A percentile compares a stretch with the other conserved stretches of the same genome.
These are phyloP conservation scores for Geosmithia putterillii DNA, from an alignment of 2,329 filamentous ascomycete species.

Conservation along the genomic window DNA sequence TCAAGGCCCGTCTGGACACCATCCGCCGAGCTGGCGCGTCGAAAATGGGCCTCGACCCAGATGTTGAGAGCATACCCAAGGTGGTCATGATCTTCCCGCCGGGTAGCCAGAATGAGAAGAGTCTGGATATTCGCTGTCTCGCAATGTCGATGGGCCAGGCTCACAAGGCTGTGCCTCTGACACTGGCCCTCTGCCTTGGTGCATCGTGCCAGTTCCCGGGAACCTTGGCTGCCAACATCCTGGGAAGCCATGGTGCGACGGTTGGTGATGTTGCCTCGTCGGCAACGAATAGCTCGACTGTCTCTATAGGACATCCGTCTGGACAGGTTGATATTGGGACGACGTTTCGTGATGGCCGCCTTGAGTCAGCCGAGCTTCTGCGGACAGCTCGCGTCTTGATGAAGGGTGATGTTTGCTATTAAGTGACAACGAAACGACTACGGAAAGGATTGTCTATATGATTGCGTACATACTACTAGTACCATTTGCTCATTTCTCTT, in stretches of 20 bases:
- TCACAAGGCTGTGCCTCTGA: constrained; percentile 43
- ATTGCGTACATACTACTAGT: too few relatives aligned
- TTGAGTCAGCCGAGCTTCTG: constrained; percentile 30
- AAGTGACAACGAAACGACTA: neutral
- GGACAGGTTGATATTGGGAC: constrained; percentile 33
- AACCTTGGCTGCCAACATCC: constrained; percentile 24
- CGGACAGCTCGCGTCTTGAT: constrained; percentile 36
- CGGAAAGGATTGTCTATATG: too few relatives aligned
- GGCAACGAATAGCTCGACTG: constrained; percentile 4
- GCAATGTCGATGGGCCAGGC: constrained; percentile 43
- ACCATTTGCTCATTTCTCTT: neutral
- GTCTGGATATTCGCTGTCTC: constrained; percentile 28
- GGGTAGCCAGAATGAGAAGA: constrained; percentile 7
- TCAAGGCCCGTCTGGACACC: constrained; percentile 35
- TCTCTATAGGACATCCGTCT: constrained; percentile 33
- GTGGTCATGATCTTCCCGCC: constrained; percentile 35
- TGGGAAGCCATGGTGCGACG: constrained; percentile 7
- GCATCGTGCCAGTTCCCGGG: constrained; percentile 33
- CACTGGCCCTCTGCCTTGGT: constrained; percentile 37
- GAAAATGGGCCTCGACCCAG: constrained; percentile 45
- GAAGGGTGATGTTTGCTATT: constrained; percentile 35
- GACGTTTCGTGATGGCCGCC: constrained; percentile 20
- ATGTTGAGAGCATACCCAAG: constrained; percentile 44
- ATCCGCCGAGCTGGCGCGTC: constrained; percentile 46
- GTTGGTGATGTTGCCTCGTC: neutral